Evolutionary conservation across 140 eudicot genomes (phyloP).

Genomic region (Stevia rebaudiana): DNA sequence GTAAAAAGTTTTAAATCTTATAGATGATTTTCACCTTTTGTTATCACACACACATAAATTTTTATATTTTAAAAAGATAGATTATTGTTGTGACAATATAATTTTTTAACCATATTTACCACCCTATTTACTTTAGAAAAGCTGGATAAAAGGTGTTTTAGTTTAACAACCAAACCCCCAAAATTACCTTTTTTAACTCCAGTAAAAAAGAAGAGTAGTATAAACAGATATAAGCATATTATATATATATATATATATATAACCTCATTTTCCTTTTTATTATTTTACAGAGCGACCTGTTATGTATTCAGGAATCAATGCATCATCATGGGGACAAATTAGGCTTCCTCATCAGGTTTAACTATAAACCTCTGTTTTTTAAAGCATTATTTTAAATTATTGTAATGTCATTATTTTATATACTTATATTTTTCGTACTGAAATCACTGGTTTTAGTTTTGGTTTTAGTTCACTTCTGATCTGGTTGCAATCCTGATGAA

Average conservation of each 20-base stretch:
- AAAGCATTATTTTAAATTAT: neutral
- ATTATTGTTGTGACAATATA: neutral
- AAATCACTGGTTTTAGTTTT: neutral
- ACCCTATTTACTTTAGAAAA: neutral
- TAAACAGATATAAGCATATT: neutral
- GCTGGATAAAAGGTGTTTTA: neutral
- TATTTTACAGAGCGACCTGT: slow-evolving; percentile 62
- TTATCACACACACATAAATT: neutral
- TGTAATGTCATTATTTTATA: no score
- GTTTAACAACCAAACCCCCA: neutral
- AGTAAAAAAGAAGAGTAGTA: neutral
- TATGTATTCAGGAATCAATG: slow-evolving; percentile 56
- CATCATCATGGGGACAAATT: slow-evolving; percentile 75
- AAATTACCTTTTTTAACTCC: neutral
- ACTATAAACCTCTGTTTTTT: neutral
- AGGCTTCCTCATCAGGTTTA: slow-evolving; percentile 84
- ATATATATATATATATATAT: no score
- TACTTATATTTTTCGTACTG: neutral
- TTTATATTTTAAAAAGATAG: no score
- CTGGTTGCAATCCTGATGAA: neutral
- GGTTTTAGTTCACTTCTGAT: neutral
- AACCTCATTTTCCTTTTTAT: neutral
- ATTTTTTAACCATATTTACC: neutral
- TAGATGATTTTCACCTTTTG: neutral
- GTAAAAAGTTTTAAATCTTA: slow-evolving; percentile 18